phyloP scores from a whole-genome alignment of 805 yeast genomes.

The Blastobotrys chiropterorum region DNA sequence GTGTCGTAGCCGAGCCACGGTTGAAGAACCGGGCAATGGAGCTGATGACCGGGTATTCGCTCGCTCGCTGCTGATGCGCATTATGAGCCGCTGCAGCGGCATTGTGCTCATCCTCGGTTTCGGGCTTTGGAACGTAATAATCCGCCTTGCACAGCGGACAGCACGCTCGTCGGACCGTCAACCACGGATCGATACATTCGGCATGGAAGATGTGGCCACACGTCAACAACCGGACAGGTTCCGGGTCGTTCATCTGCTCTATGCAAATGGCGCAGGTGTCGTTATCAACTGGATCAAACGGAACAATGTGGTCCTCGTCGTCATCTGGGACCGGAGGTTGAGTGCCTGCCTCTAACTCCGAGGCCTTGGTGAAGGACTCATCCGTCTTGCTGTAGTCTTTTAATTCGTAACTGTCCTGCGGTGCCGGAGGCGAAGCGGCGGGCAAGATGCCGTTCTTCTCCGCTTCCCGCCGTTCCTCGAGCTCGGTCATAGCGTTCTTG shows the following conservation, averaged over 20 bases:
- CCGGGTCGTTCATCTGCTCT: constrained; percentile 56
- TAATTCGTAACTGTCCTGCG: background rate
- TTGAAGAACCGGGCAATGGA: too few species aligned
- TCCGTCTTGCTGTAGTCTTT: background rate
- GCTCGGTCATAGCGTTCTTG: constrained; percentile 17
- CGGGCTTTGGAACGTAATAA: constrained; percentile 35
- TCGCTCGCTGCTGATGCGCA: too few species aligned
- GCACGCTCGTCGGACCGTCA: constrained; percentile 64
- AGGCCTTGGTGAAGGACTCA: background rate
- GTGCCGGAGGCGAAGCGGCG: background rate
- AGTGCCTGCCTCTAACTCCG: constrained; percentile 3
- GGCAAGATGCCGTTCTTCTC: background rate
- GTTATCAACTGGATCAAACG: constrained; percentile 10
- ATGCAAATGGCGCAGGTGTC: constrained; percentile 78
- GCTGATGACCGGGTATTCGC: too few species aligned
- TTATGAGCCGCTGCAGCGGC: too few species aligned
- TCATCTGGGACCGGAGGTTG: constrained; percentile 4
- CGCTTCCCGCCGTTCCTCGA: constrained; percentile 1
- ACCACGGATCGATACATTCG: constrained; percentile 78
- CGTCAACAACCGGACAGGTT: constrained; percentile 61
- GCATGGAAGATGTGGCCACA: constrained; percentile 83
- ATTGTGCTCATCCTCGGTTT: too few species aligned
- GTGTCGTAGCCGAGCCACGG: too few species aligned
- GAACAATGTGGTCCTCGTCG: constrained; percentile 1
- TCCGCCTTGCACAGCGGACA: constrained; percentile 81